These are phyloP conservation scores for Penicillium sp. DNA, from an alignment of 2,329 filamentous ascomycete genomes.

Conservation along the genomic window DNA sequence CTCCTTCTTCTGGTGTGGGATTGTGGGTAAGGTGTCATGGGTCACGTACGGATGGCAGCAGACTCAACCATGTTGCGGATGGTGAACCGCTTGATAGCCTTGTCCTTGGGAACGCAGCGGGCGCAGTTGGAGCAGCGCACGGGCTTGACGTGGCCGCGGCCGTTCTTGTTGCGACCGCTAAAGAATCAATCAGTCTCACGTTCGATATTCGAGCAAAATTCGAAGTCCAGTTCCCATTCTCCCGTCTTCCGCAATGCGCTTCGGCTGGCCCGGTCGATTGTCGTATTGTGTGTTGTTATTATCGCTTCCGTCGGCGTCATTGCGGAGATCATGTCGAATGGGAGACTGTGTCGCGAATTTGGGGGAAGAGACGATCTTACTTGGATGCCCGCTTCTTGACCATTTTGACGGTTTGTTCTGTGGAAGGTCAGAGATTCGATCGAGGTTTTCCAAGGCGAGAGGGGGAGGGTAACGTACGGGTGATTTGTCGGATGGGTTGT, in stretches of 20 bases:
- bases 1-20: constrained; percentile 7
- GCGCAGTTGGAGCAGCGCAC: constrained; percentile 90
- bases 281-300: constrained; percentile 5
- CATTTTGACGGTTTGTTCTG: constrained; percentile 57
- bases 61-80: constrained; percentile 99
- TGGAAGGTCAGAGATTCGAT: constrained; percentile 29
- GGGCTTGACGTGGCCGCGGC: constrained; percentile 99
- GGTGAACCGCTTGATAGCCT: constrained; percentile 99
- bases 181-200: constrained; percentile 24
- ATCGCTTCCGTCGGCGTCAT: constrained; percentile 19
- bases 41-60: constrained; percentile 91
- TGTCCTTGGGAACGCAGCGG: constrained; percentile 95
- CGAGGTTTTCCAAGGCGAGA: constrained; percentile 9
- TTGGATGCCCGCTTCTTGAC: constrained; percentile 73
- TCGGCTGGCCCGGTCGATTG: constrained; percentile 6
- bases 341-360: constrained; percentile 20
- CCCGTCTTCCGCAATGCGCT: constrained; percentile 19
- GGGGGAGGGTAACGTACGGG: constrained; percentile 33
- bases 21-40: constrained; percentile 10
- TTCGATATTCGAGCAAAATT: constrained; percentile 10
- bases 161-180: constrained; percentile 99
- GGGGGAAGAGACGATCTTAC: constrained; percentile 46
- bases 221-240: constrained; percentile 19
- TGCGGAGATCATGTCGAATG: constrained; percentile 26
- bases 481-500: constrained; percentile 40